phyloP scores from a whole-genome alignment of 768 basidiomycete species.

The Ramaria sp. region DNA sequence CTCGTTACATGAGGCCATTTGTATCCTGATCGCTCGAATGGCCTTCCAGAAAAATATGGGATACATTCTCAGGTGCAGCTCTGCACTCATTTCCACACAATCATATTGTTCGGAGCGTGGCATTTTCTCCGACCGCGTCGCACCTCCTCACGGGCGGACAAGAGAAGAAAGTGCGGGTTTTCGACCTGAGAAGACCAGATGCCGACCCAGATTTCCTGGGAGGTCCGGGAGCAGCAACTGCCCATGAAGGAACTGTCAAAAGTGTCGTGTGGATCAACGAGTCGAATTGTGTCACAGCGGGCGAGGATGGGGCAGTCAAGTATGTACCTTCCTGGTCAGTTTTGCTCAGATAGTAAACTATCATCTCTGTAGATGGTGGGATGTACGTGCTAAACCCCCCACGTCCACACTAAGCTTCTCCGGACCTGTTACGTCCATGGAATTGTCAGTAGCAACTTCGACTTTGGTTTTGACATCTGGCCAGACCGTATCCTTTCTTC shows the following conservation, averaged over 20 bases:
- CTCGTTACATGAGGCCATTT: constrained; percentile 6
- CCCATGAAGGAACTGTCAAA: constrained; percentile 86
- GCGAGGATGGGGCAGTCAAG: constrained; percentile 89
- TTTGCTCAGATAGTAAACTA: neutral
- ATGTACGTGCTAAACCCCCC: constrained; percentile 67
- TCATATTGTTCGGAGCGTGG: constrained; percentile 95
- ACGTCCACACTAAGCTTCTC: constrained; percentile 64
- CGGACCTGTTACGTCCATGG: constrained; percentile 87
- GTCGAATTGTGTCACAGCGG: constrained; percentile 77
- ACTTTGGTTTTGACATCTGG: constrained; percentile 87
- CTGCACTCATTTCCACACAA: constrained; percentile 97
- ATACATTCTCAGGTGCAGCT: constrained; percentile 78
- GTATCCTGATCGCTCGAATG: constrained; percentile 10
- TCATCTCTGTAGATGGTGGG: constrained; percentile 77
- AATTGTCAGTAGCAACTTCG: constrained; percentile 71
- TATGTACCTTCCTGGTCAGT: constrained; percentile 24
- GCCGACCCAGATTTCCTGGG: constrained; percentile 77
- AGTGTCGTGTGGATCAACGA: constrained; percentile 92
- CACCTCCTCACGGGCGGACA: constrained; percentile 87
- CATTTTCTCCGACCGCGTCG: constrained; percentile 58
- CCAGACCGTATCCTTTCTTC: constrained; percentile 86
- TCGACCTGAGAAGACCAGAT: constrained; percentile 79
- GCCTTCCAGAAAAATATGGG: constrained; percentile 79
- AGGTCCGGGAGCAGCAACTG: constrained; percentile 41
- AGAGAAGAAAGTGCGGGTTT: constrained; percentile 95